Percentiles rank a stretch among this genome's conserved stretches.
These are phyloP conservation scores for Penicillium brevicompactum DNA, from an alignment of 2,329 filamentous ascomycete species.

Conservation along the genomic window DNA sequence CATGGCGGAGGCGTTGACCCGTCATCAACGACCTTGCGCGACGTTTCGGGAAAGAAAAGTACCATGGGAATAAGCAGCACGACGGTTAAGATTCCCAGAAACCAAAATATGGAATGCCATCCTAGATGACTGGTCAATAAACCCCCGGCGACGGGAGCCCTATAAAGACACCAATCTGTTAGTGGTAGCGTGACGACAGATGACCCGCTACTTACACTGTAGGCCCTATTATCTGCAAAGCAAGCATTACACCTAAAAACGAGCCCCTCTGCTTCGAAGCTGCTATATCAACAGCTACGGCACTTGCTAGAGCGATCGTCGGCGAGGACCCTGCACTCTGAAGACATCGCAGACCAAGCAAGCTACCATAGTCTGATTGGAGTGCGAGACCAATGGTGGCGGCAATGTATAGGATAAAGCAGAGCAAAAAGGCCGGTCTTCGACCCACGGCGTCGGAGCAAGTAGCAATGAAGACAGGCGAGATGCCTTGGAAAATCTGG, in stretches of 20 bases:
- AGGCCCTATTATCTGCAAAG: constrained; percentile 43
- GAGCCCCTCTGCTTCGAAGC: constrained; percentile 44
- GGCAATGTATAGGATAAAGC: neutral
- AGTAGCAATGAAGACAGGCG: neutral
- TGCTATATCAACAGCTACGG: constrained; percentile 45
- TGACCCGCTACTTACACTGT: constrained; percentile 32
- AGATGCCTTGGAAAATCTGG: neutral
- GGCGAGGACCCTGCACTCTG: constrained; percentile 48
- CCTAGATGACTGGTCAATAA: constrained; percentile 50
- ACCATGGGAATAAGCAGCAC: constrained; percentile 27
- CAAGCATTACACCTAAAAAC: constrained; percentile 41
- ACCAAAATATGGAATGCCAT: constrained; percentile 58
- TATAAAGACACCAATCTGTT: neutral
- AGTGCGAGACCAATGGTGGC: neutral
- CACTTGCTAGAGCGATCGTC: constrained; percentile 45
- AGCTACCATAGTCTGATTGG: neutral
- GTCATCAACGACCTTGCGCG: constrained; percentile 36
- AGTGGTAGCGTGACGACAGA: neutral
- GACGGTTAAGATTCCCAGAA: constrained; percentile 48
- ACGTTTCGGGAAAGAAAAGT: constrained; percentile 40
- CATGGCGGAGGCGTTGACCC: constrained; percentile 28
- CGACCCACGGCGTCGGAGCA: neutral
- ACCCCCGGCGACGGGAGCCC: constrained; percentile 55
- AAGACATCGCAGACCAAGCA: constrained; percentile 18
- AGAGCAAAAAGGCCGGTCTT: neutral